These are phyloP conservation scores for Solanum dulcamara DNA, from an alignment of 257 asterid genomes.

Conservation along the genomic window DNA sequence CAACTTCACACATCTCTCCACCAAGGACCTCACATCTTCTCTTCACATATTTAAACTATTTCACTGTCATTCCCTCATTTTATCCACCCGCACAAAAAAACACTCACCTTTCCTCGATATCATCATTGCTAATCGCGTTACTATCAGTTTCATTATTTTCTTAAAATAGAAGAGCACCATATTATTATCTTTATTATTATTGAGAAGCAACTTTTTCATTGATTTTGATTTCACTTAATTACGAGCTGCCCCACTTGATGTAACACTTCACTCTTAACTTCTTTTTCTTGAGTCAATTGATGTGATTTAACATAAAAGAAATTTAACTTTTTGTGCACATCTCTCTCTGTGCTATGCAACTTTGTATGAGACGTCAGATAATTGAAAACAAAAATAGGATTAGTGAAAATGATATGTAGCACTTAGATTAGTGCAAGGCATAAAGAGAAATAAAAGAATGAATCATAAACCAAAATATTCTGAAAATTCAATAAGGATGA, in stretches of 20 bases:
- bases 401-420: background rate
- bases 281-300: background rate
- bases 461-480: background rate
- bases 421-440: background rate
- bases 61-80: background rate
- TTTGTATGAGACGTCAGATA: background rate
- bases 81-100: background rate
- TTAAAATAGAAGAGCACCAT: background rate
- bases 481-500: background rate
- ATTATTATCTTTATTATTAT: background rate
- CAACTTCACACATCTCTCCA: too few species aligned
- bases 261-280: background rate
- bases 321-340: background rate
- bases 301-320: background rate
- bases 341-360: background rate
- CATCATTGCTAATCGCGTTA: background rate
- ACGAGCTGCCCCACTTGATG: background rate
- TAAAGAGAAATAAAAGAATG: background rate
- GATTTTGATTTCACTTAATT: background rate
- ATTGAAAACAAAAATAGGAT: background rate
- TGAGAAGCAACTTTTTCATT: background rate
- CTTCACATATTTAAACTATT: background rate
- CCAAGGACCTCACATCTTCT: too few species aligned
- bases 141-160: background rate
- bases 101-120: accelerated